Percentiles rank a stretch among this genome's conserved stretches.
Conservation (phyloP, 2,329 filamentous ascomycete genomes). For the Aspergillus fijiensis region DNA sequence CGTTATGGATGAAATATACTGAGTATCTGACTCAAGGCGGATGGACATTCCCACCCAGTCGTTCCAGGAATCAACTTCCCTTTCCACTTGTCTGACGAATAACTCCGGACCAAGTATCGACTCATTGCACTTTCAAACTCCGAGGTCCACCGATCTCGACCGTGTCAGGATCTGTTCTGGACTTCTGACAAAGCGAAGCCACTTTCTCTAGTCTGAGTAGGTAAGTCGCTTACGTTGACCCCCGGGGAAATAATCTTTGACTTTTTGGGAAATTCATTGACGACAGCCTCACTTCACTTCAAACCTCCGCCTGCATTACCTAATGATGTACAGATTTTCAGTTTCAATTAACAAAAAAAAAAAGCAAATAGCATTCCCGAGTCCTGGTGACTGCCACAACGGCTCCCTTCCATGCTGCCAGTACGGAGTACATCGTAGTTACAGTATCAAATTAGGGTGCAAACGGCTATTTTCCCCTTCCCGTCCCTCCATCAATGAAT, state of each 20-base stretch:
- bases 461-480: background rate
- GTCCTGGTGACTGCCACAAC: background rate
- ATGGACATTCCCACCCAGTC: slow-evolving; percentile 6
- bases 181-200: background rate
- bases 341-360: background rate
- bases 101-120: background rate
- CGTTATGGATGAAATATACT: background rate
- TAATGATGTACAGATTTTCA: background rate
- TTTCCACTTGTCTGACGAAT: background rate
- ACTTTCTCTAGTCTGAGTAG: background rate
- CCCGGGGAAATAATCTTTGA: background rate
- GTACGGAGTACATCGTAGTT: background rate
- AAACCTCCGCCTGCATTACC: background rate
- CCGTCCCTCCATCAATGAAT: background rate
- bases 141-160: slow-evolving; percentile 3
- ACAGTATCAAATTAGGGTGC: background rate
- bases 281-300: slow-evolving; percentile 2
- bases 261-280: background rate
- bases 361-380: background rate
- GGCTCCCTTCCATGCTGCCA: background rate
- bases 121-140: background rate
- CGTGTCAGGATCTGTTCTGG: slow-evolving; percentile 2
- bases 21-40: background rate
- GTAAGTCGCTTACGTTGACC: background rate
- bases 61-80: slow-evolving; percentile 8